A percentile compares a stretch with the other conserved stretches of the same genome.
Evolutionary conservation across 1,139 yeast genomes (phyloP).

Genomic region (Kluyveromyces sp.): DNA sequence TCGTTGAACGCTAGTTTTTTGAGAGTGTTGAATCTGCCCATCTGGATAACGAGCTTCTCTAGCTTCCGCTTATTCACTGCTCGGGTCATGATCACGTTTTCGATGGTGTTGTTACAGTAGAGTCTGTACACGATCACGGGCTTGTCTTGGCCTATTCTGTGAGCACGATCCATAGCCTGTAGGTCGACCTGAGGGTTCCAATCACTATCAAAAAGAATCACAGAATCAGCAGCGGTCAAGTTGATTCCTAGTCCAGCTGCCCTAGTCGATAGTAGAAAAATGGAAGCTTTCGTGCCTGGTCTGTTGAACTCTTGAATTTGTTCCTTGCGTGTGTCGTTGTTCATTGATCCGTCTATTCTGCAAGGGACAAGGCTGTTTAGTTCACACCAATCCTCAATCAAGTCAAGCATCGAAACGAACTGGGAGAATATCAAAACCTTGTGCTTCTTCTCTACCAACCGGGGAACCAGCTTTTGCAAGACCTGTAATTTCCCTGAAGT

Average conservation of each 20-base stretch:
- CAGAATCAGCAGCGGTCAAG: conserved; percentile 81
- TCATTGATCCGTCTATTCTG: conserved; percentile 71
- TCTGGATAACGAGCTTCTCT: conserved; percentile 75
- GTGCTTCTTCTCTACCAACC: conserved; percentile 45
- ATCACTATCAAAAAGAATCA: conserved; percentile 82
- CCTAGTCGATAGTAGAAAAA: conserved; percentile 74
- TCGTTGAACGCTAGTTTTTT: conserved; percentile 35
- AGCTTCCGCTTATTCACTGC: conserved; percentile 74
- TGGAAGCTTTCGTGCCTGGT: conserved; percentile 30
- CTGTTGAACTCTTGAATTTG: conserved; percentile 52
- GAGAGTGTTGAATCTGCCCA: conserved; percentile 67
- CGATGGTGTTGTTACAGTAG: conserved; percentile 71
- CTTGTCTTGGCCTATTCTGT: conserved; percentile 80
- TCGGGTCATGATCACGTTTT: conserved; percentile 67
- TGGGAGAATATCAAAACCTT: conserved; percentile 78
- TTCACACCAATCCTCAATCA: conserved; percentile 66
- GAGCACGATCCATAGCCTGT: conserved; percentile 95
- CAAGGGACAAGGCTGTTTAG: conserved; percentile 42
- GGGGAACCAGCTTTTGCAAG: conserved; percentile 53
- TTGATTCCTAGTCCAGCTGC: conserved; percentile 95
- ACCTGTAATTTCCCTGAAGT: conserved; percentile 69
- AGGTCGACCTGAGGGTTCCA: conserved; percentile 97
- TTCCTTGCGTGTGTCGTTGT: conserved; percentile 57
- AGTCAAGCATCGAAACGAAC: conserved; percentile 70
- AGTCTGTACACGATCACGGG: conserved; percentile 80